Evolutionary conservation across 208 protist species (phyloP).

Genomic region (Acanthamoeba royreba): DNA sequence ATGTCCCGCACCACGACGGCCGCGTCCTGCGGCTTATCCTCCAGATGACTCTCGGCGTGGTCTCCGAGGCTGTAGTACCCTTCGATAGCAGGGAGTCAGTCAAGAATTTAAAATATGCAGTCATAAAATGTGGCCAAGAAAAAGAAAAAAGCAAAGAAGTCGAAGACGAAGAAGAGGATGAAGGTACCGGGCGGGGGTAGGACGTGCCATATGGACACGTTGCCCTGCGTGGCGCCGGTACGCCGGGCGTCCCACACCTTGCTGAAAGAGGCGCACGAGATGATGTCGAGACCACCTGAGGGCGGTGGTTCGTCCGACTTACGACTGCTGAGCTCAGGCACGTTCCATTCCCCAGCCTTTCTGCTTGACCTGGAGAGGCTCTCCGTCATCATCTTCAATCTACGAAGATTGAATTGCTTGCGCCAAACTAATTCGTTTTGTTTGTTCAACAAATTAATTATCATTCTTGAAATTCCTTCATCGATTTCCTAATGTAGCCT

Average conservation of each 20-base stretch:
- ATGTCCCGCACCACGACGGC: neutral
- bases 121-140: too few species aligned
- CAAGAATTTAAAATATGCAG: neutral
- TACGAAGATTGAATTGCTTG: neutral
- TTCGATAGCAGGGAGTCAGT: neutral
- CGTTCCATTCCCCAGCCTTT: neutral
- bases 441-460: neutral
- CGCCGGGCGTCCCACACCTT: neutral
- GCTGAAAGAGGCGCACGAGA: neutral
- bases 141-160: neutral
- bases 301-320: too few species aligned
- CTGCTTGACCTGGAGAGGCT: neutral
- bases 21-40: neutral
- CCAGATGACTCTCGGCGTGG: neutral
- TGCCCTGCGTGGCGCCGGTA: neutral
- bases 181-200: neutral
- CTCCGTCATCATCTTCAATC: neutral
- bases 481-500: too few species aligned
- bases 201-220: neutral
- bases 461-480: neutral
- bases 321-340: too few species aligned
- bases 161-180: neutral
- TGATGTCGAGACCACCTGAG: neutral
- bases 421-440: neutral
- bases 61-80: neutral